Base-by-base conservation (phyloP, 139 green algal genomes). In the Auxenochlorella pyrenoidosa region DNA sequence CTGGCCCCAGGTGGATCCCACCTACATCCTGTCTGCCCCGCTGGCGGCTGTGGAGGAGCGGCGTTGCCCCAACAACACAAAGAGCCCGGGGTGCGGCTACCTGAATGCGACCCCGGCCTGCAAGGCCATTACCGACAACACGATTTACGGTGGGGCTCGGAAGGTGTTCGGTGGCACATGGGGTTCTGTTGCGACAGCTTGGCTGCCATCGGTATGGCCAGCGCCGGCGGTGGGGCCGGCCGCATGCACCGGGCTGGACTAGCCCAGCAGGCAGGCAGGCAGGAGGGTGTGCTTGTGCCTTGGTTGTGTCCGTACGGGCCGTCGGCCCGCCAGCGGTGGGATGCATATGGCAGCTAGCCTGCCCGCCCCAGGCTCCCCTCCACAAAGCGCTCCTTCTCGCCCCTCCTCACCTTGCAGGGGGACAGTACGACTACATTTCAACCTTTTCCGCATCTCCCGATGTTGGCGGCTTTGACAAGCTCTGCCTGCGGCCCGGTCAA, bases 391-490 rank as follows among this genome's bases (percentile, higher is more conserved):
- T n/a, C 47, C 47, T 10, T 54, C 47, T 54, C 28, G 63, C 63
- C 13, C 2, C n/a, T 26, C n/a, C 15, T 44, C 68, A 24, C n/a
- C 68, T n/a, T 26, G n/a, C 73, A 80, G 73, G 68, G 5, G 68
- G 73, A 0, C 15, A 58, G 73, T 80, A 80, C 4, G 73, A 80
- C 18, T 59, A 34, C n/a, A n/a, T 78, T 19, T 70, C 38, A 12
- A 85, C 83, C 12, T 87, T 75, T 34, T 40, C n/a, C 1, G 24
- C 32, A 21, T 82, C 60, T 0, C 83, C 83, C 5, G 32, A 59
- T 6, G 21, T 87, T 0, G 83, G 83, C 36, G 83, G 83, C 30
- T 87, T 87, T 28, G 58, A 87, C 32, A 78, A 82, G 21, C 40
- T 82, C 2, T 87, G 83, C 38, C 28, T 36, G 15, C 38, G 40